Base-by-base conservation (phyloP, 345 rosid genomes). In the Isatis tinctoria region DNA sequence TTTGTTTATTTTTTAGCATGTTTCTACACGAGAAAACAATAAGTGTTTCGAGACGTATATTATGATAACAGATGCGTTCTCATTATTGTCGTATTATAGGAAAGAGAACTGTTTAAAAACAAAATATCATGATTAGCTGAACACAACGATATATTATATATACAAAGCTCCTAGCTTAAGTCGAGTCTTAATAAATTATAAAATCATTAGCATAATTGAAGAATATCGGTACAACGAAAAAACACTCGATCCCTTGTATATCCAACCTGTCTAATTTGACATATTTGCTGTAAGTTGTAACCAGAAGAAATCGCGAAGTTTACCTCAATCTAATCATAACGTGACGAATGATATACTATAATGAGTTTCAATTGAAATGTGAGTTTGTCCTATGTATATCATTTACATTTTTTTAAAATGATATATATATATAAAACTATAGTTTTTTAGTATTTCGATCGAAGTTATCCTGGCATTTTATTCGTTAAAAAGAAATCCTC, bases 71-170 rank as follows among this genome's bases (percentile, higher is more conserved):
- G 36, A 39, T 61, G 40, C 40, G 26, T 69, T 54, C 59, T 62
- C 79, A 69, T 76, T 63, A 69, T 69, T 76, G 62, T 40, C 44
- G 62, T 75, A 75, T 51, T 39, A 68, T 75, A 59, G 63, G 74
- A 61, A 62, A 69, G 70, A 69, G 33, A 61, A 30, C 3, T 4
- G 1, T 33, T n/a, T n/a, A n/a, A n/a, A n/a, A n/a, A n/a, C n/a
- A n/a, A n/a, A 32, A 33, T 32, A 57, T 32, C 62, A 57, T 57
- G 49, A 56, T 62, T 62, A 27, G 32, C 47, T 22, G 28, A 12
- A 8, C 52, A 67, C 13, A 40, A 18, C 40, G 0, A 13, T 43
- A 13, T 43, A 37, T 67, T 57, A 13, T 48, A 14, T 37, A 30
- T 20, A 32, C 22, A 62, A 60, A 61, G 70, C 64, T 61, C 62